Conservation (phyloP, 352 stramenopile species). For the Phytophthora capsici region DNA sequence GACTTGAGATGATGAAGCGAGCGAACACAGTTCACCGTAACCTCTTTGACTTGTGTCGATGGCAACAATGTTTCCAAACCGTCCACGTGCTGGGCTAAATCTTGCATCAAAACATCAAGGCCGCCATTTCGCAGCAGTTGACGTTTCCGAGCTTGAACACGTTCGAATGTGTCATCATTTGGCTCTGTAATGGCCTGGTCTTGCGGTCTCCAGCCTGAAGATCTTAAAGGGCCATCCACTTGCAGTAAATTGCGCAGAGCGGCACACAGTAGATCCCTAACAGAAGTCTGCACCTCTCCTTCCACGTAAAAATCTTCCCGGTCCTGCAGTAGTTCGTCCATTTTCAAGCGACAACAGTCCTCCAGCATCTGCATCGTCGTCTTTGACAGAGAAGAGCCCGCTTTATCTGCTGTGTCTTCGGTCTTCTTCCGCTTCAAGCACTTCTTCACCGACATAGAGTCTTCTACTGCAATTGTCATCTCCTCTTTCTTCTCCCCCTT, state of each 20-base stretch:
- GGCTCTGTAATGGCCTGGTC: slow-evolving; percentile 9
- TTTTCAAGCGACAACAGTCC: slow-evolving; percentile 8
- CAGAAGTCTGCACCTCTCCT: slow-evolving; percentile 35
- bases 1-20: slow-evolving; percentile 48
- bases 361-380: slow-evolving; percentile 9
- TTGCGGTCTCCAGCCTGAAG: neutral
- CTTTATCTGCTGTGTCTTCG: neutral
- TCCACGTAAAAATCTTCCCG: slow-evolving; percentile 49
- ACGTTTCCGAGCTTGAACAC: slow-evolving; percentile 41
- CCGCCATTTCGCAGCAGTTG: slow-evolving; percentile 52
- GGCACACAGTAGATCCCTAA: slow-evolving; percentile 39
- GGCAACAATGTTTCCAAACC: slow-evolving; percentile 9
- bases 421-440: slow-evolving; percentile 64
- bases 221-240: slow-evolving; percentile 20
- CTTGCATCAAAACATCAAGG: slow-evolving; percentile 33
- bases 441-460: slow-evolving; percentile 31
- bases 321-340: slow-evolving; percentile 34
- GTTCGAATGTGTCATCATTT: slow-evolving; percentile 35
- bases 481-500: slow-evolving; percentile 34
- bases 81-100: slow-evolving; percentile 11
- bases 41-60: neutral
- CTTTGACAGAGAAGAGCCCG: neutral
- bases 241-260: slow-evolving; percentile 58
- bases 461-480: neutral
- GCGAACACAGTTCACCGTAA: slow-evolving; percentile 21